These are phyloP conservation scores for Starmerella riodocensis DNA, from an alignment of 805 yeast species.

Conservation along the genomic window DNA sequence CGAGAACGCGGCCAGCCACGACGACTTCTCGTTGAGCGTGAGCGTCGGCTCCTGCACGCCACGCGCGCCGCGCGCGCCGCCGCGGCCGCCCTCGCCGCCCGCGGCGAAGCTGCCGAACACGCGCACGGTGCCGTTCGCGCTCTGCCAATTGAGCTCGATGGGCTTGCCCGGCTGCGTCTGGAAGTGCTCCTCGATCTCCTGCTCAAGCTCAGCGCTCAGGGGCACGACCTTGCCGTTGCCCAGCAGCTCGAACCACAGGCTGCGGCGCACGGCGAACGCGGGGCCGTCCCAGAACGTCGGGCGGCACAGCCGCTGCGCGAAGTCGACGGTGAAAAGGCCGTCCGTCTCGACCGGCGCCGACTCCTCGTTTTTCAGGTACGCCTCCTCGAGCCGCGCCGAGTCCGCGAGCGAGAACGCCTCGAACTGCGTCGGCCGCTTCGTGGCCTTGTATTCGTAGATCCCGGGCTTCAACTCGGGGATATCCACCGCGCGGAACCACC, in stretches of 20 bases:
- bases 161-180: not conserved
- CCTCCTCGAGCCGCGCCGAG: constrained; percentile 45
- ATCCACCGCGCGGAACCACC: constrained; percentile 80
- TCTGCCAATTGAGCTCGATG: constrained; percentile 1
- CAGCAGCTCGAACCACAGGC: constrained; percentile 58
- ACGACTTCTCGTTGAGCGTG: not conserved
- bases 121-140: not conserved
- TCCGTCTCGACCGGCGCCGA: constrained; percentile 66
- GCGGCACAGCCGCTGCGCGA: constrained; percentile 38
- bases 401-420: constrained; percentile 56
- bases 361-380: constrained; percentile 23
- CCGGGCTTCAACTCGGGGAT: constrained; percentile 56
- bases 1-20: constrained; percentile 5
- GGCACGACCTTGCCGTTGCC: constrained; percentile 38
- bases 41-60: constrained; percentile 1
- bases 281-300: constrained; percentile 91
- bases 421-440: constrained; percentile 40
- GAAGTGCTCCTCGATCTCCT: constrained; percentile 48
- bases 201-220: constrained; percentile 36
- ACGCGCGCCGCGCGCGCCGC: no score
- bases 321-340: constrained; percentile 57
- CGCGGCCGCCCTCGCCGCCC: not conserved
- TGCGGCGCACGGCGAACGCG: constrained; percentile 65
- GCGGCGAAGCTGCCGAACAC: not conserved
- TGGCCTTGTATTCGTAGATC: constrained; percentile 41